A percentile compares a stretch with the other conserved stretches of the same genome.
phyloP scores from a whole-genome alignment of 177 flowering plant genomes.

The Telopea speciosissima region DNA sequence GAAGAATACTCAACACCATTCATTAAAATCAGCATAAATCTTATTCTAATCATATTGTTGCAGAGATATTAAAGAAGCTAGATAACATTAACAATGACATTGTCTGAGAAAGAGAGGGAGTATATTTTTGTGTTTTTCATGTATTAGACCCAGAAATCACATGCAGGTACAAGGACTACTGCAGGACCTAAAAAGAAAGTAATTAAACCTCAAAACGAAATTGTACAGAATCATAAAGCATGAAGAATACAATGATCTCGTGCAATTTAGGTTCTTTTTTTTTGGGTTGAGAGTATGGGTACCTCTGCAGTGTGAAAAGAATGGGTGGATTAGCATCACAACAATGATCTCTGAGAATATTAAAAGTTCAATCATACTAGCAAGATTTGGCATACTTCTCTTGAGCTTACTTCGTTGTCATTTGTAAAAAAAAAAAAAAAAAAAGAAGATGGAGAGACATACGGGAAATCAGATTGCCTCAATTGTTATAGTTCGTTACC shows the following conservation, averaged over 20 bases:
- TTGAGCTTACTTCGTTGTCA: too few species aligned
- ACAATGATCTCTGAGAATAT: neutral
- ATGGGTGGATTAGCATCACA: neutral
- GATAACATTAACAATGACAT: neutral
- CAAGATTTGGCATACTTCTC: too few species aligned
- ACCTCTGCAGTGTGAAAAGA: neutral
- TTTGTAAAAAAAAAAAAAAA: too few species aligned
- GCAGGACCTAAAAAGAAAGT: neutral
- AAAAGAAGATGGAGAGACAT: neutral
- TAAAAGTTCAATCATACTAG: neutral
- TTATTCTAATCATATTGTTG: neutral
- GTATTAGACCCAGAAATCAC: neutral
- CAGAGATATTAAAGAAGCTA: neutral
- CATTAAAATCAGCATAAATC: neutral
- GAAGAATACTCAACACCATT: neutral
- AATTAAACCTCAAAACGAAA: neutral
- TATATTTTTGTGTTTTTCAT: neutral
- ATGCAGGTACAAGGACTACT: neutral
- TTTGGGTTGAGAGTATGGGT: neutral
- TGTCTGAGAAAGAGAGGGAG: neutral
- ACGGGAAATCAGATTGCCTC: neutral
- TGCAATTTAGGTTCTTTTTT: too few species aligned
- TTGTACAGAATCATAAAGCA: neutral
- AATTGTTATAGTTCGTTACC: slow-evolving; percentile 26
- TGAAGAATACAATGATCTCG: neutral